Base-by-base conservation (phyloP, 129 eudicot species). In the Pulicaria dysenterica region DNA sequence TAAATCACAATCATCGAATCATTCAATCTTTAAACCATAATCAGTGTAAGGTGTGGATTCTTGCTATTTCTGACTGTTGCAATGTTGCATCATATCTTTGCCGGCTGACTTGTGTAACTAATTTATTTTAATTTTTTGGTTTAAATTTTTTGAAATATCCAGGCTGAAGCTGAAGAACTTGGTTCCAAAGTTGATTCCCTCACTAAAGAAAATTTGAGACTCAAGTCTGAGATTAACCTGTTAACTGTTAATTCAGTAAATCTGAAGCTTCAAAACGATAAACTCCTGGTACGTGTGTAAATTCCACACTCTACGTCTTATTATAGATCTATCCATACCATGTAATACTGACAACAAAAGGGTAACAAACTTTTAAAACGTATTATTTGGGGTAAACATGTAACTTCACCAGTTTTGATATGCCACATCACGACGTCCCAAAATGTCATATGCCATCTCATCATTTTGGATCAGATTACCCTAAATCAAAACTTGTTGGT, bases 91-190 rank as follows among this genome's bases (percentile, higher is more conserved):
- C 31, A 24, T 24, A 24, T 24, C 31, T 1, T 24, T 24, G 31
- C 31, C 31, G 2, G 31, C 31, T 24, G 31, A 24, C 31, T 24
- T 24, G 31, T 0, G 31, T 8, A 2, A 19, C 8, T 55, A 55
- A 7, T 58, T 58, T 58, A 36, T 11, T 6, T 36, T 58, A 11
- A 58, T 36, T 37, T 37, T 58, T 37, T 58, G 44, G 5, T 12
- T 24, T 58, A 17, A 58, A 58, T 58, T 12, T 36, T 36, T 58
- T 58, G 31, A 24, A 58, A 58, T 58, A 58, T 58, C 10, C 82
- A 92, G 96, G 96, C 98, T 44, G 96, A 92, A 82, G 82, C 95
- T 40, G 96, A 89, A 81, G 96, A 89, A 80, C 87, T 92, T 61
- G 90, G 90, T 10, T 14, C 67, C 10, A 85, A 67, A 80, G 98